These are phyloP conservation scores for Juncus effusus DNA, from an alignment of 176 grass and related monocot species.

Conservation along the genomic window DNA sequence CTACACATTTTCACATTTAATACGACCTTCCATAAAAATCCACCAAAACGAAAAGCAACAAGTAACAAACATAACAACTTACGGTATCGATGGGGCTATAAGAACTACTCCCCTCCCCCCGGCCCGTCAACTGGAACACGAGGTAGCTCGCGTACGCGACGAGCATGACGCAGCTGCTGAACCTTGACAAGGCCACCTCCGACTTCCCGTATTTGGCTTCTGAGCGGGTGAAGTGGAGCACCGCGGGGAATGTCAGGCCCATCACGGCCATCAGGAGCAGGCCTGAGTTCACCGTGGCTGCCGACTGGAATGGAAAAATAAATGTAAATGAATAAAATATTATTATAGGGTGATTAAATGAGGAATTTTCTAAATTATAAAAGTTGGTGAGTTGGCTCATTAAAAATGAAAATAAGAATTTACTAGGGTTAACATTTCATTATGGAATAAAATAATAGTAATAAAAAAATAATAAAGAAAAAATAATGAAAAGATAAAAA, in stretches of 20 bases:
- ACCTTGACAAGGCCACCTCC: slow-evolving; percentile 65
- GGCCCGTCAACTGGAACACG: slow-evolving; percentile 64
- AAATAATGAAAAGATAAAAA: neutral
- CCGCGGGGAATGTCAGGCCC: slow-evolving; percentile 69
- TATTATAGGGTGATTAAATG: no score
- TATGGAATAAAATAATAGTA: no score
- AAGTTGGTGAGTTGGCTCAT: no score
- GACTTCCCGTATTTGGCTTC: slow-evolving; percentile 46
- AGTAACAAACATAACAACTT: slow-evolving; percentile 30
- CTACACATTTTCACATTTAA: no score
- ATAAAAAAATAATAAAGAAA: slow-evolving; percentile 9
- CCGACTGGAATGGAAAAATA: slow-evolving; percentile 32
- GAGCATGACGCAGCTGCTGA: slow-evolving; percentile 80
- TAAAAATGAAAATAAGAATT: no score
- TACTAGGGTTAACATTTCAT: no score
- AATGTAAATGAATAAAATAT: no score
- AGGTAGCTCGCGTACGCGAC: slow-evolving; percentile 72
- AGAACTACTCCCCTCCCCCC: slow-evolving; percentile 27
- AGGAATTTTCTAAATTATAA: no score
- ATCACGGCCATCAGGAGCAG: slow-evolving; percentile 79
- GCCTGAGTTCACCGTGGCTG: slow-evolving; percentile 58
- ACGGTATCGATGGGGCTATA: slow-evolving; percentile 56
- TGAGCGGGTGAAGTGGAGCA: slow-evolving; percentile 72
- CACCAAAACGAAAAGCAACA: neutral
- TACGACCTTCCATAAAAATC: no score